These are phyloP conservation scores for Candida germanica DNA, from an alignment of 805 yeast species.

Conservation along the genomic window DNA sequence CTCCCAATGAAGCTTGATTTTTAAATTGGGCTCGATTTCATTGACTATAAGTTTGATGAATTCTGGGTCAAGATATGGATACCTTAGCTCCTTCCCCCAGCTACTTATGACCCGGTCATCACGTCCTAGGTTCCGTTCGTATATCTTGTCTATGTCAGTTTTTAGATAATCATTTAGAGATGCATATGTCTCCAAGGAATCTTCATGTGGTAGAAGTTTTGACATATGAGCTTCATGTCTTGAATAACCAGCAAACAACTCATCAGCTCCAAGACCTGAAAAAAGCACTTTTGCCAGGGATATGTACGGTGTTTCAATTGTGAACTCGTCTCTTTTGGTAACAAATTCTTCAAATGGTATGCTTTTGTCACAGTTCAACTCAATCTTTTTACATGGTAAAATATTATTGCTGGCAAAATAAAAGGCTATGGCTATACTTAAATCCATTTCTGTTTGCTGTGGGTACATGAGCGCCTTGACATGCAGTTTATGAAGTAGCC, in stretches of 20 bases:
- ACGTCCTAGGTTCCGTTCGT: constrained; percentile 79
- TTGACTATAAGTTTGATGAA: constrained; percentile 51
- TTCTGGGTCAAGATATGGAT: constrained; percentile 73
- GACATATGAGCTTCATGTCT: constrained; percentile 62
- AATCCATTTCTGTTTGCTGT: constrained; percentile 87
- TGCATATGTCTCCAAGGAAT: constrained; percentile 21
- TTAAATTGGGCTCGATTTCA: constrained; percentile 48
- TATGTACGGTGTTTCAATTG: constrained; percentile 26
- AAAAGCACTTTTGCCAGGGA: constrained; percentile 68
- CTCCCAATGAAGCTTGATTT: constrained; percentile 32
- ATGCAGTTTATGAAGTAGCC: constrained; percentile 44
- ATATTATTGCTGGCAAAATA: constrained; percentile 77
- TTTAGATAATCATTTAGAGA: constrained; percentile 58
- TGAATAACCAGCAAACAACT: constrained; percentile 92
- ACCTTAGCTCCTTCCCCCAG: constrained; percentile 89
- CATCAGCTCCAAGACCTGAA: constrained; percentile 97
- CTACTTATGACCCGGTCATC: constrained; percentile 85
- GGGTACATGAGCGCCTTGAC: constrained; percentile 78
- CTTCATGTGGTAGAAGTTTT: constrained; percentile 14
- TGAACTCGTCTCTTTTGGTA: constrained; percentile 5
- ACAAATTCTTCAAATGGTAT: constrained; percentile 19
- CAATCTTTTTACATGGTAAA: constrained; percentile 8
- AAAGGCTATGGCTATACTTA: constrained; percentile 92
- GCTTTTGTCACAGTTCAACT: constrained; percentile 11
- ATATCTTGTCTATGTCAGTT: constrained; percentile 68